These are phyloP conservation scores for Adansonia digitata DNA, from an alignment of 345 rosid genomes.

Conservation along the genomic window DNA sequence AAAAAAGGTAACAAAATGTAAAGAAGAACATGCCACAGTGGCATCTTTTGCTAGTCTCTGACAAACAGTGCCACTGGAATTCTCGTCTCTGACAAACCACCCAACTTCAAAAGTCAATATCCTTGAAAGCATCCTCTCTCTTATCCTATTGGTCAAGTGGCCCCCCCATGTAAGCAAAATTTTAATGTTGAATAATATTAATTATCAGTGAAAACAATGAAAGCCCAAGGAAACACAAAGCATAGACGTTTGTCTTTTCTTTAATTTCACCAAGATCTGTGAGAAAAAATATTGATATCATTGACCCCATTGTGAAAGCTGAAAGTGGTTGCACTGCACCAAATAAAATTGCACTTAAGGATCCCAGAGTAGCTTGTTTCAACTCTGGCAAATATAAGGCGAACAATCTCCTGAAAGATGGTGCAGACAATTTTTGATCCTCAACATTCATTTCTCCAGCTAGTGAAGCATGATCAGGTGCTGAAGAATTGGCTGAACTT, in stretches of 20 bases:
- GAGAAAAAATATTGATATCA: slow-evolving; percentile 22
- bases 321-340: slow-evolving; percentile 64
- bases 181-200: slow-evolving; percentile 53
- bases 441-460: slow-evolving; percentile 7
- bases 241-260: slow-evolving; percentile 40
- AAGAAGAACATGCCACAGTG: slow-evolving; percentile 34
- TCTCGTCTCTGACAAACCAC: slow-evolving; percentile 70
- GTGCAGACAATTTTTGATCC: slow-evolving; percentile 27
- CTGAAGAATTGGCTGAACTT: slow-evolving; percentile 48
- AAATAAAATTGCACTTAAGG: slow-evolving; percentile 49
- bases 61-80: slow-evolving; percentile 63
- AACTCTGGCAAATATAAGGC: slow-evolving; percentile 62
- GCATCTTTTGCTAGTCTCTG: slow-evolving; percentile 61
- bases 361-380: slow-evolving; percentile 59
- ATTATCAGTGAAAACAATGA: slow-evolving; percentile 35
- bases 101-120: slow-evolving; percentile 67
- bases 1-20: not conserved
- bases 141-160: slow-evolving; percentile 51
- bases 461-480: slow-evolving; percentile 15
- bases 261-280: slow-evolving; percentile 49
- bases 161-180: slow-evolving; percentile 28
- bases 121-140: slow-evolving; percentile 67
- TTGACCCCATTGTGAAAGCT: slow-evolving; percentile 41
- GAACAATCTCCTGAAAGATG: slow-evolving; percentile 53
- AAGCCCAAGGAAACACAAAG: slow-evolving; percentile 41